Percentiles rank a stretch among this genome's conserved stretches.
Evolutionary conservation across 2,329 filamentous ascomycete species (phyloP).

Genomic region (Ramichloridium luteum): DNA sequence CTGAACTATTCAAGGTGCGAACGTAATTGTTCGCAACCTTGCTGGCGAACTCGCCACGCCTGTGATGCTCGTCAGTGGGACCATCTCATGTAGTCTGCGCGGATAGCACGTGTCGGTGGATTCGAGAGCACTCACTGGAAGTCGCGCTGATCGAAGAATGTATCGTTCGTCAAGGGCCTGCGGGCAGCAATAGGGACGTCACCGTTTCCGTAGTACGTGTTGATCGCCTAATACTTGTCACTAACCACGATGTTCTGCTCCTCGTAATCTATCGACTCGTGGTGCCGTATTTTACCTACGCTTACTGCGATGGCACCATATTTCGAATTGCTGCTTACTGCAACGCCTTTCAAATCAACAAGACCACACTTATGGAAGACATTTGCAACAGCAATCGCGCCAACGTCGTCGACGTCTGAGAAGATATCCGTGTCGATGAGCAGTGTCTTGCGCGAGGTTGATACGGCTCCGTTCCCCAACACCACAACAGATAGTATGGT

Average conservation of each 20-base stretch:
- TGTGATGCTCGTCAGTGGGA: slow-evolving; percentile 2
- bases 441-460: too few relatives aligned
- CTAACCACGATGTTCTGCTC: too few relatives aligned
- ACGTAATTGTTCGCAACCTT: slow-evolving; percentile 10
- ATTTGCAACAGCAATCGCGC: slow-evolving; percentile 14
- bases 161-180: slow-evolving; percentile 11
- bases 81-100: not conserved
- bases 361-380: slow-evolving; percentile 13
- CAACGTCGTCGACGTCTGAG: slow-evolving; percentile 15
- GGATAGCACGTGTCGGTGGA: not conserved
- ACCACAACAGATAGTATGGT: too few relatives aligned
- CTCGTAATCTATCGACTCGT: too few relatives aligned
- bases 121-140: slow-evolving; percentile 4
- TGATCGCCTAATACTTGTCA: slow-evolving; percentile 8
- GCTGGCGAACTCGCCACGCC: slow-evolving; percentile 12
- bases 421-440: slow-evolving; percentile 24
- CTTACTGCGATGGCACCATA: slow-evolving; percentile 13
- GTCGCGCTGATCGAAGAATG: slow-evolving; percentile 9
- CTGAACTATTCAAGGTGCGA: slow-evolving; percentile 3
- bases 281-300: too few relatives aligned
- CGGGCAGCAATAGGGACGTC: slow-evolving; percentile 12
- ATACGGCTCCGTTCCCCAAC: too few relatives aligned
- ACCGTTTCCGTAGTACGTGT: slow-evolving; percentile 9
- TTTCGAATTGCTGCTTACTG: slow-evolving; percentile 12
- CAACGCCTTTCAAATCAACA: slow-evolving; percentile 10